A percentile compares a stretch with the other conserved stretches of the same genome.
Conservation (phyloP, 106 monocot species). For the Gastrodia elata region DNA sequence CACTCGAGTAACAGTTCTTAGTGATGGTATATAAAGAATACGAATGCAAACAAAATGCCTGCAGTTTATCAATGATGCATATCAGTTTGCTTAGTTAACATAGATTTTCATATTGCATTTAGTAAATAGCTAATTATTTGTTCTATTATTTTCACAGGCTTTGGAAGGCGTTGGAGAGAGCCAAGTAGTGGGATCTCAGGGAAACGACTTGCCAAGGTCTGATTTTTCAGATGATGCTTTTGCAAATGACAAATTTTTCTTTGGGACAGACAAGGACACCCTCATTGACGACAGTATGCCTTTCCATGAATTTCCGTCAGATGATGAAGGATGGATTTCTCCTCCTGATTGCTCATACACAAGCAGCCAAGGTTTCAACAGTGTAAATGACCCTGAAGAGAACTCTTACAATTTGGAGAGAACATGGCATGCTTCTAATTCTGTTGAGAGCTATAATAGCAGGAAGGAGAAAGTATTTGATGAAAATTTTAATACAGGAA, state of each 20-base stretch:
- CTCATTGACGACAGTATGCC: constrained; percentile 10
- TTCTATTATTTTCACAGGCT: constrained; percentile 36
- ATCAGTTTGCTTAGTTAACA: background rate
- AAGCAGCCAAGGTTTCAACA: constrained; percentile 47
- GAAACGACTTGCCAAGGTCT: constrained; percentile 38
- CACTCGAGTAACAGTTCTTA: too few relatives aligned
- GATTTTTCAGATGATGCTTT: constrained; percentile 24
- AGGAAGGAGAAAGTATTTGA: constrained; percentile 7
- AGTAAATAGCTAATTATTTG: background rate
- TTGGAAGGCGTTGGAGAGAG: constrained; percentile 90
- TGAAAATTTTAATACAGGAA: constrained; percentile 13
- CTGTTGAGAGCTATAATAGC: constrained; percentile 9
- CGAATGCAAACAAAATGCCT: too few relatives aligned
- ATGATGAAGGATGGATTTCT: constrained; percentile 86
- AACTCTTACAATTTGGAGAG: constrained; percentile 18
- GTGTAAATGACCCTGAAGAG: constrained; percentile 22
- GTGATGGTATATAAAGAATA: too few relatives aligned
- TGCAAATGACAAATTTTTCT: constrained; percentile 25
- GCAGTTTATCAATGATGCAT: too few relatives aligned
- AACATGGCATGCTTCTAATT: constrained; percentile 1
- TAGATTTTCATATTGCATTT: background rate
- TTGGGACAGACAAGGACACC: constrained; percentile 14
- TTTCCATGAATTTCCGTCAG: constrained; percentile 15
- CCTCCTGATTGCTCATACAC: constrained; percentile 63
- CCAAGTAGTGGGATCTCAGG: constrained; percentile 54